Percentiles rank a stretch among this genome's conserved stretches.
Conservation (phyloP, 352 stramenopile genomes). For the Phytophthora ohioensis region DNA sequence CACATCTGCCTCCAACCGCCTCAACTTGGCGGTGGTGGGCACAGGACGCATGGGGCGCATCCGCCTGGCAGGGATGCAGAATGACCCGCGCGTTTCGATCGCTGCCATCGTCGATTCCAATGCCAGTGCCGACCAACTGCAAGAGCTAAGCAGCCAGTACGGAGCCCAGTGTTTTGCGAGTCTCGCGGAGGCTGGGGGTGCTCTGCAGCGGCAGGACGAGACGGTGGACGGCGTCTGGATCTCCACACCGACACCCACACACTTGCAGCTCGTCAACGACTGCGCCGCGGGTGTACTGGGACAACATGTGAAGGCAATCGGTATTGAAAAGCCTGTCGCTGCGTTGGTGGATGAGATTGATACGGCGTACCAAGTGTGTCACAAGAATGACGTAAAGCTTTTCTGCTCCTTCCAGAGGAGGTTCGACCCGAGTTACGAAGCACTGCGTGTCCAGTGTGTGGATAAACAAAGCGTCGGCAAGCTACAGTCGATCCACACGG, state of each 20-base stretch:
- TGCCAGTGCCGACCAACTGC: slow-evolving; percentile 18
- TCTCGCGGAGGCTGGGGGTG: slow-evolving; percentile 39
- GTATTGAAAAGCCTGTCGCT: slow-evolving; percentile 82
- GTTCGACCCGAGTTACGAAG: slow-evolving; percentile 91
- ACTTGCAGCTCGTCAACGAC: slow-evolving; percentile 61
- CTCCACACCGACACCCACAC: slow-evolving; percentile 77
- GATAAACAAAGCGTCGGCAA: slow-evolving; percentile 64
- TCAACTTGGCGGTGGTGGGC: slow-evolving; percentile 75
- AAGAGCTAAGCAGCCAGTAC: slow-evolving; percentile 55
- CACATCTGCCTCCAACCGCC: slow-evolving; percentile 16
- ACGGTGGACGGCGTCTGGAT: slow-evolving; percentile 73
- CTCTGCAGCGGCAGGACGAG: slow-evolving; percentile 27
- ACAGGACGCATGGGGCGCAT: slow-evolving; percentile 83
- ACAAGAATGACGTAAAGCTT: slow-evolving; percentile 64
- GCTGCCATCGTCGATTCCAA: slow-evolving; percentile 71
- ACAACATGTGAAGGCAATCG: slow-evolving; percentile 52
- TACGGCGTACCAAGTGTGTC: slow-evolving; percentile 59
- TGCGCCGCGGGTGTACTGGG: slow-evolving; percentile 30
- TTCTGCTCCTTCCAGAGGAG: slow-evolving; percentile 93
- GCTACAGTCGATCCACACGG: slow-evolving; percentile 84
- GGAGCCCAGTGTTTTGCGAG: slow-evolving; percentile 48
- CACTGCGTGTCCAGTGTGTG: slow-evolving; percentile 52
- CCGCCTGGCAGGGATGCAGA: slow-evolving; percentile 66
- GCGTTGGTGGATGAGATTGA: slow-evolving; percentile 69
- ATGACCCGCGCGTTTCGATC: slow-evolving; percentile 60